phyloP scores from a whole-genome alignment of 768 basidiomycete species.

The Pulveroboletus sp. region DNA sequence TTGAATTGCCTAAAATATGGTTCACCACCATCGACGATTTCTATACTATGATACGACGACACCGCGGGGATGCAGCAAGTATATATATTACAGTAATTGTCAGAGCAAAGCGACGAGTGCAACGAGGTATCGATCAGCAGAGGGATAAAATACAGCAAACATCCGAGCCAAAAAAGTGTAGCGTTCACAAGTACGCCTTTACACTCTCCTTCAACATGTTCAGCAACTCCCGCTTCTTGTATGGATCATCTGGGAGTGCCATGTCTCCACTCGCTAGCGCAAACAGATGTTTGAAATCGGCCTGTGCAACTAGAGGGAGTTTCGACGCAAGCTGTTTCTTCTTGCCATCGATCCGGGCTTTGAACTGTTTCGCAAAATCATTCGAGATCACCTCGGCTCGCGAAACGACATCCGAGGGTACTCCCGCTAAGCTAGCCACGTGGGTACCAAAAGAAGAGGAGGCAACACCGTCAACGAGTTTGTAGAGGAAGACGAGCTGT shows the following conservation, averaged over 20 bases:
- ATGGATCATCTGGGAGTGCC: constrained; percentile 50
- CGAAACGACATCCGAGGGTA: constrained; percentile 78
- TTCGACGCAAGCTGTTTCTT: constrained; percentile 46
- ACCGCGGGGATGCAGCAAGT: constrained; percentile 3
- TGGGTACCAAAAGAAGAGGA: constrained; percentile 90
- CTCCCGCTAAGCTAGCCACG: constrained; percentile 92
- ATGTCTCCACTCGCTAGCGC: constrained; percentile 53
- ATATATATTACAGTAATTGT: constrained; percentile 2
- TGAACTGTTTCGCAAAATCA: constrained; percentile 86
- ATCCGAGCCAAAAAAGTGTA: background rate
- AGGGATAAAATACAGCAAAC: constrained; percentile 16
- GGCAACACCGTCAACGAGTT: constrained; percentile 84
- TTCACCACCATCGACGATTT: background rate
- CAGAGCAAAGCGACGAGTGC: background rate
- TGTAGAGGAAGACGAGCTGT: constrained; percentile 92
- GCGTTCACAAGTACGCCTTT: constrained; percentile 25
- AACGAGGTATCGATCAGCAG: constrained; percentile 2
- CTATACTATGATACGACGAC: constrained; percentile 4
- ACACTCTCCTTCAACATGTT: constrained; percentile 47
- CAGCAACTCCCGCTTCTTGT: constrained; percentile 51
- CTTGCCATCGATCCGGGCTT: constrained; percentile 66
- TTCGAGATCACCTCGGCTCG: constrained; percentile 85
- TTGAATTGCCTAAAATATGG: constrained; percentile 1
- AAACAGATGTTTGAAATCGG: constrained; percentile 83
- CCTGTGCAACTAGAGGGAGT: constrained; percentile 78